Conservation (phyloP, 176 grass and related monocot species). For the Carex parvula region DNA sequence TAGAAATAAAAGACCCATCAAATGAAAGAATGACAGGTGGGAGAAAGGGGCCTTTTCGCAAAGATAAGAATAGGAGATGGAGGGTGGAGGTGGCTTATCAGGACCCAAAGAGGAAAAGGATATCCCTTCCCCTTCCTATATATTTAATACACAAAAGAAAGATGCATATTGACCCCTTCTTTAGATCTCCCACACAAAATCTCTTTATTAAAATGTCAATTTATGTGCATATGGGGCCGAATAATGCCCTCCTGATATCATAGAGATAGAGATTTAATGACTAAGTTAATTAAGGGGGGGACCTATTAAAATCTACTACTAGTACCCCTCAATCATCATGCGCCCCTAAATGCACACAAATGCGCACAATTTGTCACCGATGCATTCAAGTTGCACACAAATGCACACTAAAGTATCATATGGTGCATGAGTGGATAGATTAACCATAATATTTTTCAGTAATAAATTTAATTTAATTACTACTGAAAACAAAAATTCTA, state of each 20-base stretch:
- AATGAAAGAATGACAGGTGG: conserved; percentile 22
- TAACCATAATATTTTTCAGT: too few relatives aligned
- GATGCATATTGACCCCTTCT: not conserved
- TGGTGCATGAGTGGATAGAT: not conserved
- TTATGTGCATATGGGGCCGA: conserved; percentile 23
- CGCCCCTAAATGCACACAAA: not conserved
- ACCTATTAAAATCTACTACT: conserved; percentile 15
- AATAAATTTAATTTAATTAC: too few relatives aligned
- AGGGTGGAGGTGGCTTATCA: conserved; percentile 46
- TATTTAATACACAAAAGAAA: conserved; percentile 39
- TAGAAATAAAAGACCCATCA: not conserved
- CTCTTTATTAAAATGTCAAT: conserved; percentile 7
- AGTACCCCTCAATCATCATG: not conserved
- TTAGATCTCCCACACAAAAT: not conserved
- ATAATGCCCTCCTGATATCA: conserved; percentile 28
- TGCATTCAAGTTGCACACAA: not conserved
- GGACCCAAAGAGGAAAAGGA: conserved; percentile 38
- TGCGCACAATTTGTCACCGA: not conserved
- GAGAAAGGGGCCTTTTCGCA: conserved; percentile 11
- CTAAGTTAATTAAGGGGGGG: conserved; percentile 20
- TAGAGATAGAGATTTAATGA: conserved; percentile 24
- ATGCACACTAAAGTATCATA: not conserved
- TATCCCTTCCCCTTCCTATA: conserved; percentile 29
- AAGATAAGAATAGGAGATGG: conserved; percentile 34
- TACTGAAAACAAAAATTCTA: too few relatives aligned